Percentiles rank a stretch among this genome's conserved stretches.
Evolutionary conservation across 495 filamentous ascomycete species (phyloP).

Genomic region (Eremomyces bilateralis): DNA sequence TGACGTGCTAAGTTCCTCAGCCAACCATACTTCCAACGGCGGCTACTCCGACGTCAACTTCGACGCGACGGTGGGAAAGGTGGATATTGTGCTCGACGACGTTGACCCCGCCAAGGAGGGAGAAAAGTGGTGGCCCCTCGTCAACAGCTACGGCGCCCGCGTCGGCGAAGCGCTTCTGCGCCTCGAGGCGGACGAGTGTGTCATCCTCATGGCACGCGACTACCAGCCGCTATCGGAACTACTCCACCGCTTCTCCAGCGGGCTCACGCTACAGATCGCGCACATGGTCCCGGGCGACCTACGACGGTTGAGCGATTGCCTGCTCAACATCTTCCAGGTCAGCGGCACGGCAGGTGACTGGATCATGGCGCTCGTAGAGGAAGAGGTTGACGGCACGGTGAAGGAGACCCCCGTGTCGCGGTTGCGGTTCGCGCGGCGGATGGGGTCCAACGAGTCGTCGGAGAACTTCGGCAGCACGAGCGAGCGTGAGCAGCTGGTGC

Average conservation of each 20-base stretch:
- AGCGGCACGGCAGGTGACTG: slow-evolving; percentile 75
- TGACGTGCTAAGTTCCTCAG: slow-evolving; percentile 13
- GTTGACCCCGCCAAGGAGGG: slow-evolving; percentile 54
- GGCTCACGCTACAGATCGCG: slow-evolving; percentile 68
- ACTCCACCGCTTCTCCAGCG: slow-evolving; percentile 62
- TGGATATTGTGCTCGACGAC: slow-evolving; percentile 72
- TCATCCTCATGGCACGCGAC: slow-evolving; percentile 68
- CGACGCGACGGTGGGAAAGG: slow-evolving; percentile 44
- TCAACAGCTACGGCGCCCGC: slow-evolving; percentile 46
- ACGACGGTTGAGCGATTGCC: slow-evolving; percentile 57
- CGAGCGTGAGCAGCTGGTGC: slow-evolving; percentile 38
- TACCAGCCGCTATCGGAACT: slow-evolving; percentile 71
- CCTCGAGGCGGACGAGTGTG: slow-evolving; percentile 62
- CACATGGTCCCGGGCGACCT: slow-evolving; percentile 56
- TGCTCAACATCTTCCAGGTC: slow-evolving; percentile 91
- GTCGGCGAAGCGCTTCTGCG: slow-evolving; percentile 79
- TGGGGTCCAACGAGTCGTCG: slow-evolving; percentile 37
- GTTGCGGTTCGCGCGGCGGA: slow-evolving; percentile 49
- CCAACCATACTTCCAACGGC: slow-evolving; percentile 13
- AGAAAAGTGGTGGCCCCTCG: slow-evolving; percentile 78
- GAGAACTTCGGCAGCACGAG: slow-evolving; percentile 7
- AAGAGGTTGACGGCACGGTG: slow-evolving; percentile 84
- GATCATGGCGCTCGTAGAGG: slow-evolving; percentile 82
- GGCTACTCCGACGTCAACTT: slow-evolving; percentile 22
- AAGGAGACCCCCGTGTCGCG: slow-evolving; percentile 51